Evolutionary conservation across 2,329 filamentous ascomycete genomes (phyloP), one percentile per base, ranked within the genome.

Genomic region (Coniochaeta sp.): DNA sequence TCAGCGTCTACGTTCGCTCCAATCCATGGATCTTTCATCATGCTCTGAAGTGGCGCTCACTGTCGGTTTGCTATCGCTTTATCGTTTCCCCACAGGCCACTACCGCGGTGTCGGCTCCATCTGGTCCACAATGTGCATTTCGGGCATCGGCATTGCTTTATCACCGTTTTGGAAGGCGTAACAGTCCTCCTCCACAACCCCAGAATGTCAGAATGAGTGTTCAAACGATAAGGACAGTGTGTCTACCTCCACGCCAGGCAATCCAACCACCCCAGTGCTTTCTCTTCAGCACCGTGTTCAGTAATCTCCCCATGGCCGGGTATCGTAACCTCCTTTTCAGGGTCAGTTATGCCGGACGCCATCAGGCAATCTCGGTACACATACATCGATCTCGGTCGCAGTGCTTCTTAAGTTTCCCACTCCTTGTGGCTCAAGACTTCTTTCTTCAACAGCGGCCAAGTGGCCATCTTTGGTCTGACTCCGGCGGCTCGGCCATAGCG

Each of bases 361-460:
- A 19, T 44, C 50, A 57, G n/a, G 50, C 44, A 40, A 2, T 16
- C 10, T 40, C 16, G 4, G 17, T 36, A 40, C 38, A 40, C 17
- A 9, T 40, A 17, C 38, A 10, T 5, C 16, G n/a, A 40, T n/a
- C 38, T 19, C 5, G 36, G 17, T 14, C 30, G 9, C 5, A 32
- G 47, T 8, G 42, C 12, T 42, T 22, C 54, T 64, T 60, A 67
- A 44, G 63, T 62, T 57, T 60, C 63, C 61, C 65, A 67, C 57
- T 66, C 55, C 36, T 60, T 67, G 58, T 60, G 59, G 36, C 60
- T 59, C 58, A 65, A 28, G 26, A 60, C 62, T 57, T 70, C 65
- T 58, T 66, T 58, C 62, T 68, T 67, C n/a, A 60, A 62, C 24
- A 68, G 58, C 30, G 71, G 70, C 71, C 71, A 74, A 14, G 71